These are phyloP conservation scores for Malus hybrid DNA, from an alignment of 331 rosid genomes.

Conservation along the genomic window DNA sequence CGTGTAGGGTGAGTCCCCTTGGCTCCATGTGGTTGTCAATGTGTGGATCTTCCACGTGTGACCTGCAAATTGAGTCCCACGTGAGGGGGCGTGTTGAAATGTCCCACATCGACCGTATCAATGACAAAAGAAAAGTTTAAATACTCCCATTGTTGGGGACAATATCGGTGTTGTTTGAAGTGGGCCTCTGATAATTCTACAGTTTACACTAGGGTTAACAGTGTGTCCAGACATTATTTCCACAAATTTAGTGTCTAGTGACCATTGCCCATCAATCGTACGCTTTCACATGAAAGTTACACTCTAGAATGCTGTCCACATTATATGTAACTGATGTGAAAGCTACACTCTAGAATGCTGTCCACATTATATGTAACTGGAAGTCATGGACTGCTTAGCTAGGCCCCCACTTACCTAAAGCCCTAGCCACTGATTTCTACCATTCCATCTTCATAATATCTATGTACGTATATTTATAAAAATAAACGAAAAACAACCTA, in stretches of 20 bases:
- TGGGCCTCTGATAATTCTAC: no score
- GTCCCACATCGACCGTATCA: no score
- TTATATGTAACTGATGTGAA: neutral
- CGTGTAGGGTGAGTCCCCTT: no score
- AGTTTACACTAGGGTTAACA: neutral
- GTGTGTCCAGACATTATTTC: neutral
- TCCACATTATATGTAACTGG: neutral
- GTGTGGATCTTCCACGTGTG: no score
- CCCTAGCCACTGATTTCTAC: slow-evolving; percentile 2
- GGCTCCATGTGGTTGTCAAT: no score
- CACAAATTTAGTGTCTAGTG: neutral
- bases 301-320: slow-evolving; percentile 3
- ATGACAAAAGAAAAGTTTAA: no score
- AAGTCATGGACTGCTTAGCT: neutral
- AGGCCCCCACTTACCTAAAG: slow-evolving; percentile 8
- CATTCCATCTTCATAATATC: neutral
- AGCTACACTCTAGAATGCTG: slow-evolving; percentile 6
- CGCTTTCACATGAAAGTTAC: slow-evolving; percentile 15
- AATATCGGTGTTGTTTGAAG: no score
- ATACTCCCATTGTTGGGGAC: no score
- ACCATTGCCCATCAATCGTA: neutral
- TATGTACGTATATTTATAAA: neutral
- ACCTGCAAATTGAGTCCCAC: no score
- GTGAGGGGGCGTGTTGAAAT: no score
- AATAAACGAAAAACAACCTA: no score